These are phyloP conservation scores for Tricholoma matsutake DNA, from an alignment of 768 basidiomycete genomes.

Conservation along the genomic window DNA sequence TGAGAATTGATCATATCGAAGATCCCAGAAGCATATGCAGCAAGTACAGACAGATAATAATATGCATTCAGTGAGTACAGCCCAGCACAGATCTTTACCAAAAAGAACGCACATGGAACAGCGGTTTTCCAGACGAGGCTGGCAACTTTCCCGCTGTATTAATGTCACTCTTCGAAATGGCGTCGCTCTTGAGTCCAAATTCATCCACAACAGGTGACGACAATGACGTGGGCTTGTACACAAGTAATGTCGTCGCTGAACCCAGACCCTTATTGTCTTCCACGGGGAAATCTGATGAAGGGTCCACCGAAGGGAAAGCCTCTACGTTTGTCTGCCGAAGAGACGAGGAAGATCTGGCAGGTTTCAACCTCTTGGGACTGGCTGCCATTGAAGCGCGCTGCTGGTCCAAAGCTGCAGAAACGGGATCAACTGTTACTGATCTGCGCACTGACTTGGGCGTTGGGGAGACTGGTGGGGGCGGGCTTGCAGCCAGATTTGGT, in stretches of 20 bases:
- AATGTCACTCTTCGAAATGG: conserved; percentile 11
- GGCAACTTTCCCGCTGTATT: conserved; percentile 32
- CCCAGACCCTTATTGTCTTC: conserved; percentile 44
- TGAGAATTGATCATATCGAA: conserved; percentile 12
- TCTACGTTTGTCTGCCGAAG: conserved; percentile 7
- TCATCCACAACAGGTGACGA: conserved; percentile 46
- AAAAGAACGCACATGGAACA: conserved; percentile 87
- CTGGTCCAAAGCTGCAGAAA: conserved; percentile 12
- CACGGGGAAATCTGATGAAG: conserved; percentile 2
- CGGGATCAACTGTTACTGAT: conserved; percentile 33
- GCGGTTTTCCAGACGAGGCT: conserved; percentile 54
- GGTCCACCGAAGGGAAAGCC: conserved; percentile 2
- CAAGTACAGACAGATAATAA: conserved; percentile 27
- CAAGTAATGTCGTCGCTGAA: conserved; percentile 74
- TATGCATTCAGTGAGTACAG: conserved; percentile 32
- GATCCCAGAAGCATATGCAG: conserved; percentile 13
- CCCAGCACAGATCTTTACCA: conserved; percentile 50
- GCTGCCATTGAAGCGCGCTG: conserved; percentile 14
- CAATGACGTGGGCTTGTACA: conserved; percentile 49
- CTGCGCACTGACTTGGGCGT: conserved; percentile 40
- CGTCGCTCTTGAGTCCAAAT: conserved; percentile 39
- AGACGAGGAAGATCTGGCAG: conserved; percentile 24
- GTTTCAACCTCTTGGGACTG: conserved; percentile 13
- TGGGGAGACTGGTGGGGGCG: conserved; percentile 38
- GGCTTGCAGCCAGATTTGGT: conserved; percentile 26